Evolutionary conservation across 2,329 filamentous ascomycete genomes (phyloP).

Genomic region (Neofusicoccum umdonicola): DNA sequence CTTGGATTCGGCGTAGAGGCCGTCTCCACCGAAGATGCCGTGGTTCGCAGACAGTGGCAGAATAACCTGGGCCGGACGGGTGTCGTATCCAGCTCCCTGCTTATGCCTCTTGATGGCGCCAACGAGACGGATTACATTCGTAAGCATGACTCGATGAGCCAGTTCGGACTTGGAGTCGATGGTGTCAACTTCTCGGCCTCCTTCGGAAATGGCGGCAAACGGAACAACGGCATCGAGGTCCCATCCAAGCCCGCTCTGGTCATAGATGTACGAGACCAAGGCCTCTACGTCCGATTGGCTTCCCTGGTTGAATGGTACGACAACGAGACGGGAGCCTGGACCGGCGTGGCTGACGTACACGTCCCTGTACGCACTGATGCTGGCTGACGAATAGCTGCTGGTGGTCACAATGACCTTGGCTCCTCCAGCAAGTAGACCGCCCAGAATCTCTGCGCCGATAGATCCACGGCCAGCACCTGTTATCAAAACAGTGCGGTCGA

Average conservation of each 20-base stretch:
- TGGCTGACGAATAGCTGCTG: constrained; percentile 30
- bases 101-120: no score
- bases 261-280: constrained; percentile 41
- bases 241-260: constrained; percentile 22
- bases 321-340: constrained; percentile 33
- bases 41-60: constrained; percentile 47
- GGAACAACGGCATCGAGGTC: no score
- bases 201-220: no score
- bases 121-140: no score
- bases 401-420: constrained; percentile 43
- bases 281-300: constrained; percentile 40
- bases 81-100: not conserved
- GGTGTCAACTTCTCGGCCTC: no score
- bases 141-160: no score
- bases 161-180: no score
- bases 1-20: constrained; percentile 47
- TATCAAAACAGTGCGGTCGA: constrained; percentile 33
- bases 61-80: constrained; percentile 32
- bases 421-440: constrained; percentile 34
- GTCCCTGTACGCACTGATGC: constrained; percentile 33
- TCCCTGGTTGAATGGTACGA: constrained; percentile 43
- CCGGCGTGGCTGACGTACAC: constrained; percentile 35
- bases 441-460: constrained; percentile 36
- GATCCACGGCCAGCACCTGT: constrained; percentile 39
- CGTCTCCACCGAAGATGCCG: constrained; percentile 44